These are phyloP conservation scores for Phaeotremella skinneri DNA, from an alignment of 768 basidiomycete species.

Conservation along the genomic window DNA sequence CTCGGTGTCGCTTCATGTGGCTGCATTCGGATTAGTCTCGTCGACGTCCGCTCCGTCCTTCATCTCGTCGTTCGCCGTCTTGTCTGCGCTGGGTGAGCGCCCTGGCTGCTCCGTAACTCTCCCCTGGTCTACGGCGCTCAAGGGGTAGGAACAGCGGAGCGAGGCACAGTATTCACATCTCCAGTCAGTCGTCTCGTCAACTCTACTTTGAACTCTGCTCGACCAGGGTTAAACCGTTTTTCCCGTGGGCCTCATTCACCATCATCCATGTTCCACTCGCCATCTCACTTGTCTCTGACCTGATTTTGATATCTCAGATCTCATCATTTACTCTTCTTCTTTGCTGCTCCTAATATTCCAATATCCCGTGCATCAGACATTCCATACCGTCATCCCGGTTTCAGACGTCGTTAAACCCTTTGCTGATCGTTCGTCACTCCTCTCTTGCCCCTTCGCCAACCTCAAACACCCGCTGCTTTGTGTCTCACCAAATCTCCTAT, in stretches of 20 bases:
- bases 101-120: too few species aligned
- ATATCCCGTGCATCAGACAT: too few species aligned
- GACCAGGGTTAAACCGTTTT: not conserved
- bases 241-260: not conserved
- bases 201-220: too few species aligned
- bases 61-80: too few species aligned
- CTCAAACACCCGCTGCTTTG: not conserved
- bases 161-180: too few species aligned
- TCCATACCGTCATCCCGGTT: not conserved
- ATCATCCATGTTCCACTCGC: slow-evolving; percentile 1
- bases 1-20: not conserved
- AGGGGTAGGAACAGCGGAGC: too few species aligned
- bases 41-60: too few species aligned
- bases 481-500: slow-evolving; percentile 4
- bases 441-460: not conserved
- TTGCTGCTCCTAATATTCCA: too few species aligned
- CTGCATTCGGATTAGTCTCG: not conserved
- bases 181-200: too few species aligned
- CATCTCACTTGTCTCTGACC: slow-evolving; percentile 3
- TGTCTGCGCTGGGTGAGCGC: too few species aligned
- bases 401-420: not conserved
- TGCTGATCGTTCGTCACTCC: not conserved
- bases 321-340: not conserved
- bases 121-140: too few species aligned
- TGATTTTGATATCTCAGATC: not conserved